A percentile compares a stretch with the other conserved stretches of the same genome.
These are phyloP conservation scores for Teratosphaeria gauchensis DNA, from an alignment of 2,329 filamentous ascomycete genomes.

Conservation along the genomic window DNA sequence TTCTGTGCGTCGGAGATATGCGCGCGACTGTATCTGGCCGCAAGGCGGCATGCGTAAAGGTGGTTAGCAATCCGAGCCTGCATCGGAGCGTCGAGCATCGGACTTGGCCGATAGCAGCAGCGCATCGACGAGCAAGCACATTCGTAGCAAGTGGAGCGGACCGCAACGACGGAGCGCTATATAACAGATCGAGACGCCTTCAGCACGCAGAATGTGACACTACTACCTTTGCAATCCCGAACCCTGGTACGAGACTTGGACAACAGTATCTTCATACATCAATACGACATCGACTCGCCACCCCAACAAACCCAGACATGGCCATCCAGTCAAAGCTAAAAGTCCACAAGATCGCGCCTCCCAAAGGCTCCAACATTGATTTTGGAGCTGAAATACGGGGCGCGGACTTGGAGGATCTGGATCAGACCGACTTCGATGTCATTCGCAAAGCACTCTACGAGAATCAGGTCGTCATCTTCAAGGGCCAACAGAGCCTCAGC, in stretches of 20 bases:
- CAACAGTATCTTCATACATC: neutral
- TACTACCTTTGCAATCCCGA: neutral
- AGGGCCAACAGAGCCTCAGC: constrained; percentile 53
- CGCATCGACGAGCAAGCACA: neutral
- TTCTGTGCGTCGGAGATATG: neutral
- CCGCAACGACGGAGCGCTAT: neutral
- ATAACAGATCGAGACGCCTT: neutral
- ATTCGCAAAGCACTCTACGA: constrained; percentile 58
- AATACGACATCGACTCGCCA: neutral
- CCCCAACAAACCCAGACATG: constrained; percentile 6
- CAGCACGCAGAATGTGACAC: neutral
- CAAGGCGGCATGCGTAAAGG: neutral
- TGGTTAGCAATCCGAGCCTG: neutral
- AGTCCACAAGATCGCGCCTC: constrained; percentile 14
- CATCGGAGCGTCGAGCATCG: neutral
- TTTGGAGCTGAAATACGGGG: constrained; percentile 20
- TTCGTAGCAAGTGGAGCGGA: neutral
- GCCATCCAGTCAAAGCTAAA: constrained; percentile 19
- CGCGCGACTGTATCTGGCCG: neutral
- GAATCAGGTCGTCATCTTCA: constrained; percentile 62
- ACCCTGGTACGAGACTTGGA: neutral
- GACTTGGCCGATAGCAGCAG: neutral
- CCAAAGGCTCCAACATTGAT: constrained; percentile 12
- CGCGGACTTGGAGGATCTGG: constrained; percentile 20
- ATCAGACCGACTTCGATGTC: constrained; percentile 53